phyloP scores from a whole-genome alignment of 75 land plant genomes.

The Chamaecyparis obtusa region DNA sequence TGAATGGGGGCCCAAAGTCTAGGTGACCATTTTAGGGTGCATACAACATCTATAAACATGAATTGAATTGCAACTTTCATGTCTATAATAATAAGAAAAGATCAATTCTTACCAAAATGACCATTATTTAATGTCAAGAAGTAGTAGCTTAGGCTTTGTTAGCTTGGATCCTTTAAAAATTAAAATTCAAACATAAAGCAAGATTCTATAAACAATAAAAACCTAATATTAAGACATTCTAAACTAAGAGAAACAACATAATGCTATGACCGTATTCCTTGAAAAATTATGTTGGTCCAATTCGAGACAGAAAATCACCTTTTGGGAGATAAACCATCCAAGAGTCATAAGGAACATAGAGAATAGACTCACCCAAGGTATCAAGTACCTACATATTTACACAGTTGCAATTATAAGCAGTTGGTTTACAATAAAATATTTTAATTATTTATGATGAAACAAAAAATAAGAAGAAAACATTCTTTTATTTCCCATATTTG shows the following conservation, averaged over 20 bases:
- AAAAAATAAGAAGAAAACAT: neutral
- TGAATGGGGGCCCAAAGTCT: no score
- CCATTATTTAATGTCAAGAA: neutral
- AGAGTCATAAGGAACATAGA: constrained; percentile 83
- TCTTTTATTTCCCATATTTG: neutral
- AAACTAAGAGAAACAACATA: neutral
- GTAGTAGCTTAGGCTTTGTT: neutral
- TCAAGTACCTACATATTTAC: constrained; percentile 70
- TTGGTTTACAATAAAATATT: neutral
- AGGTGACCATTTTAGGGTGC: no score
- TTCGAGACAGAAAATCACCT: constrained; percentile 81
- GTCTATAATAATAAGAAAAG: neutral
- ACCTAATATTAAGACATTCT: neutral
- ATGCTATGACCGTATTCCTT: constrained; percentile 42
- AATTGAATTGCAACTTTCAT: neutral
- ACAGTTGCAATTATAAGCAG: neutral
- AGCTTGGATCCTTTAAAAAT: neutral
- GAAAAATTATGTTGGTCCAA: constrained; percentile 90
- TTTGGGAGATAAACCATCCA: constrained; percentile 99
- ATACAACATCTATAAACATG: neutral
- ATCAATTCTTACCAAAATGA: neutral
- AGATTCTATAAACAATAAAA: neutral
- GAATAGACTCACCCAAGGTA: constrained; percentile 87
- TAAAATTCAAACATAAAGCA: neutral
- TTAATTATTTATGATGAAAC: neutral